These are phyloP conservation scores for Hypoxylon sp. DNA, from an alignment of 2,329 filamentous ascomycete species.

Conservation along the genomic window DNA sequence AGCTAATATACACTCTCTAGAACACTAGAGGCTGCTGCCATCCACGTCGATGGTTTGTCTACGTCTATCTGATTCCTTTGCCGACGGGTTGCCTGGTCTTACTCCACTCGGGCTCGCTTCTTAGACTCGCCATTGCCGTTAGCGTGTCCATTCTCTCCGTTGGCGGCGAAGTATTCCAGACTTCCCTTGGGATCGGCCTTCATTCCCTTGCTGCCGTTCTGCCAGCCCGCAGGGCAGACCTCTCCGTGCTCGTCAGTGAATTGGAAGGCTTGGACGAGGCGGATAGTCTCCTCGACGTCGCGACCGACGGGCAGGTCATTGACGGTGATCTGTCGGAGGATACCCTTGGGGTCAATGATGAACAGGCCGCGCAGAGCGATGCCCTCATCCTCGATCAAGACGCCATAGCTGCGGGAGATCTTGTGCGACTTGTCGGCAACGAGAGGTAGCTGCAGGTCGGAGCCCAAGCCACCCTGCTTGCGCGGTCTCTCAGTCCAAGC, in stretches of 20 bases:
- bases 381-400: slow-evolving; percentile 72
- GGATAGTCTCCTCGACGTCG: slow-evolving; percentile 72
- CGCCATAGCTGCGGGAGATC: slow-evolving; percentile 71
- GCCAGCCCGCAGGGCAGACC: slow-evolving; percentile 69
- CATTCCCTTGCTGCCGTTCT: slow-evolving; percentile 60
- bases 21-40: neutral
- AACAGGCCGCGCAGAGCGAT: slow-evolving; percentile 73
- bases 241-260: slow-evolving; percentile 88
- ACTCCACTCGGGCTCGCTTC: slow-evolving; percentile 44
- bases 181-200: slow-evolving; percentile 65
- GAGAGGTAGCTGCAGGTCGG: slow-evolving; percentile 69
- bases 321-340: slow-evolving; percentile 71
- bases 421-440: slow-evolving; percentile 71
- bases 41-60: neutral
- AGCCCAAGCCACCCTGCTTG: slow-evolving; percentile 71
- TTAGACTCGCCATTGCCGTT: slow-evolving; percentile 55
- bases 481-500: slow-evolving; percentile 69
- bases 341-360: slow-evolving; percentile 73
- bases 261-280: slow-evolving; percentile 79
- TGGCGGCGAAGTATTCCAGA: slow-evolving; percentile 59
- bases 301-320: slow-evolving; percentile 74
- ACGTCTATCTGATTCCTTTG: slow-evolving; percentile 8
- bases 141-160: slow-evolving; percentile 48
- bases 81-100: slow-evolving; percentile 13
- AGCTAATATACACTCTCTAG: slow-evolving; percentile 19